A percentile compares a stretch with the other conserved stretches of the same genome.
phyloP scores from a whole-genome alignment of 2,329 filamentous ascomycete species.

The Aspergillus sclerotialis region DNA sequence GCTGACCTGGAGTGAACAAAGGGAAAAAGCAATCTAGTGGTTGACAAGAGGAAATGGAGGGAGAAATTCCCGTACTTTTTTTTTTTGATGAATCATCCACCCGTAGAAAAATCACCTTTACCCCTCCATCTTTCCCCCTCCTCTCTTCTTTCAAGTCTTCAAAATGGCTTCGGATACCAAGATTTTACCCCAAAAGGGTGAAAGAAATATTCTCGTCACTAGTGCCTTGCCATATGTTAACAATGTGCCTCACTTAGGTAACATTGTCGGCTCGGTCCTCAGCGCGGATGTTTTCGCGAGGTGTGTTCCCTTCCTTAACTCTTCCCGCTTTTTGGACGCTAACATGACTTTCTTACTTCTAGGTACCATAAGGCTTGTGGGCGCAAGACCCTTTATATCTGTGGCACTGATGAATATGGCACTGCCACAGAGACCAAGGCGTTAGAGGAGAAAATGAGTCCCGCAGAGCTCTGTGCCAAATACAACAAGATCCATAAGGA shows the following conservation, averaged over 20 bases:
- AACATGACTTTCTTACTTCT: constrained; percentile 5
- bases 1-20: neutral
- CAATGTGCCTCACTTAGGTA: constrained; percentile 76
- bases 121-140: neutral
- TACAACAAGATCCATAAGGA: constrained; percentile 85
- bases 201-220: constrained; percentile 84
- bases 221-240: constrained; percentile 84
- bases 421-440: constrained; percentile 96
- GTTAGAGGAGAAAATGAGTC: constrained; percentile 75
- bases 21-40: constrained; percentile 4
- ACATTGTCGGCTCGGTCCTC: constrained; percentile 80
- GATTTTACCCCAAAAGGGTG: constrained; percentile 61
- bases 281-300: constrained; percentile 76
- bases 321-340: constrained; percentile 46
- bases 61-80: too few relatives aligned
- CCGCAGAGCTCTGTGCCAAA: constrained; percentile 80
- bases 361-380: constrained; percentile 75
- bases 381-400: constrained; percentile 74
- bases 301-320: constrained; percentile 49
- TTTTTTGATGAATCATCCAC: constrained; percentile 4
- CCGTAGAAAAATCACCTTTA: neutral
- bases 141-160: neutral
- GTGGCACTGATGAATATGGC: constrained; percentile 89
- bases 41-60: neutral
- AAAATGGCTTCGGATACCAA: constrained; percentile 20